phyloP scores from a whole-genome alignment of 305 asterid species.

The Fraxinus platypoda region DNA sequence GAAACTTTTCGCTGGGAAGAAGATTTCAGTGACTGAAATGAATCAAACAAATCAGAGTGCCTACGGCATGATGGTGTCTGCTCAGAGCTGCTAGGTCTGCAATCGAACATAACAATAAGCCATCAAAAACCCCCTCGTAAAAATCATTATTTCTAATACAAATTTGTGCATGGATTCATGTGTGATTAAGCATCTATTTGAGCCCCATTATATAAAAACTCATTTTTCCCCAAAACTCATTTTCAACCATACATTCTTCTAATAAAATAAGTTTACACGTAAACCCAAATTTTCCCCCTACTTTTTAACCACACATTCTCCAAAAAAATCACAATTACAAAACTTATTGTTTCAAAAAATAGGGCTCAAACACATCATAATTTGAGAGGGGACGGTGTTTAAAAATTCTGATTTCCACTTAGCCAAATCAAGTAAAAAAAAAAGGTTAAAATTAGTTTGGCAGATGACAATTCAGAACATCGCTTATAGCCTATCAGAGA shows the following conservation, averaged over 20 bases:
- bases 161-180: background rate
- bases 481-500: background rate
- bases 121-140: background rate
- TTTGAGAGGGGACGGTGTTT: background rate
- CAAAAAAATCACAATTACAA: background rate
- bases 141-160: background rate
- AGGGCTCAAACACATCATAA: background rate
- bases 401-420: background rate
- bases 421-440: background rate
- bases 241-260: background rate
- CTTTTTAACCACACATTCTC: too few species aligned
- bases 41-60: constrained; percentile 70
- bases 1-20: constrained; percentile 50
- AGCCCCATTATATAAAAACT: background rate
- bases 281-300: too few species aligned
- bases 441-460: background rate
- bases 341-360: background rate
- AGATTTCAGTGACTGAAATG: constrained; percentile 72
- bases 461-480: background rate
- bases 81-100: constrained; percentile 67
- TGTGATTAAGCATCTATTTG: background rate
- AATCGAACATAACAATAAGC: constrained; percentile 15
- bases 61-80: constrained; percentile 40
- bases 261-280: background rate
- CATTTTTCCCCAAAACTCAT: background rate